Conservation (phyloP, 108 stramenopile species). For the Thalassiosira profunda region DNA sequence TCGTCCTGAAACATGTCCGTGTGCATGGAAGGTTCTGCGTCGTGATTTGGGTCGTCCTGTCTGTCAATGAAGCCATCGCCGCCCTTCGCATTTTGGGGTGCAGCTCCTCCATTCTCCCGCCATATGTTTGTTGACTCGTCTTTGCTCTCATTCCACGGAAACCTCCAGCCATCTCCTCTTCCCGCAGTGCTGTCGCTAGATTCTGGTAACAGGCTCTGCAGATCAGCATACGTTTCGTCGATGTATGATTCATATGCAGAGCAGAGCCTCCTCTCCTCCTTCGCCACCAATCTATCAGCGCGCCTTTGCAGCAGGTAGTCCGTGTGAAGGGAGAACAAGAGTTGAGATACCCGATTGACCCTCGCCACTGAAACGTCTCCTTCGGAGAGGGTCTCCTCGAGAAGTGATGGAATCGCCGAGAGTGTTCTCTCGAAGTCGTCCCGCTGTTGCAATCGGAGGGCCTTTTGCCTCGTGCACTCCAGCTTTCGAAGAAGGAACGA, state of each 20-base stretch:
- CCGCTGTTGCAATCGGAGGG: slow-evolving; percentile 17
- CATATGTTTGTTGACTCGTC: too few species aligned
- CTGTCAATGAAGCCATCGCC: slow-evolving; percentile 53
- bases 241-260: slow-evolving; percentile 15
- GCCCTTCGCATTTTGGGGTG: slow-evolving; percentile 5
- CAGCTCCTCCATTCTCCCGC: slow-evolving; percentile 26
- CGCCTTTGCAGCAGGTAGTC: slow-evolving; percentile 36
- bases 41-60: slow-evolving; percentile 69
- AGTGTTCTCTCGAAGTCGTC: slow-evolving; percentile 16
- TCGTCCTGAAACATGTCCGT: slow-evolving; percentile 67
- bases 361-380: not conserved
- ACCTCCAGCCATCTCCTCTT: not conserved
- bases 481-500: slow-evolving; percentile 52
- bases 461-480: slow-evolving; percentile 32
- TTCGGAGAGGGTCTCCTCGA: not conserved
- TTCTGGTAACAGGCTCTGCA: slow-evolving; percentile 4
- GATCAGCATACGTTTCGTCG: slow-evolving; percentile 20
- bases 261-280: slow-evolving; percentile 8
- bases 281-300: slow-evolving; percentile 34
- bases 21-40: slow-evolving; percentile 25
- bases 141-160: not conserved
- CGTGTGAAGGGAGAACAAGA: slow-evolving; percentile 14
- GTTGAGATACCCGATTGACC: slow-evolving; percentile 17
- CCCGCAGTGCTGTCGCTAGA: not conserved
- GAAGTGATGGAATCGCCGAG: slow-evolving; percentile 5